Percentiles rank a stretch among this genome's conserved stretches.
Conservation (phyloP, 2,329 filamentous ascomycete genomes). For the Alternaria atra region DNA sequence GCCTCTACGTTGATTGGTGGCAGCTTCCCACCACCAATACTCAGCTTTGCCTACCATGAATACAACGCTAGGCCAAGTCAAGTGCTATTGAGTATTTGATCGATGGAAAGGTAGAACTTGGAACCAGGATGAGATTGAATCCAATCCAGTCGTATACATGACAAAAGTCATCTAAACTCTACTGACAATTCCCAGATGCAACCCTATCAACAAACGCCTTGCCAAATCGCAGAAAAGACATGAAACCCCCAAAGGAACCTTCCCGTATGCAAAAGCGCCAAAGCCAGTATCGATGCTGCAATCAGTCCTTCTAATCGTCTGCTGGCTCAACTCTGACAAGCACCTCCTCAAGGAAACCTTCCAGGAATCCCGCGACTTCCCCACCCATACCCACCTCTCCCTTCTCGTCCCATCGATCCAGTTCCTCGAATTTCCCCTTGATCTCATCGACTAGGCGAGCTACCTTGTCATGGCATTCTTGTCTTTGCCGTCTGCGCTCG, state of each 20-base stretch:
- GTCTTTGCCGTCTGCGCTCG: slow-evolving; percentile 46
- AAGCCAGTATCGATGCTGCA: neutral
- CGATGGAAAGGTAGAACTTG: neutral
- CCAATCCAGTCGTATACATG: neutral
- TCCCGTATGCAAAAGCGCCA: slow-evolving; percentile 1
- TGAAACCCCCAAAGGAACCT: neutral
- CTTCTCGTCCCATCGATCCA: slow-evolving; percentile 86
- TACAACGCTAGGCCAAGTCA: neutral
- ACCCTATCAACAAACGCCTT: slow-evolving; percentile 8
- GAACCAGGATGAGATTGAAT: neutral
- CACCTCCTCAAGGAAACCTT: slow-evolving; percentile 93
- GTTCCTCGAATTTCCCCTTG: slow-evolving; percentile 83
- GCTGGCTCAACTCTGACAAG: slow-evolving; percentile 89
- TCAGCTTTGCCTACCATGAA: neutral
- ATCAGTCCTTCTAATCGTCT: slow-evolving; percentile 63
- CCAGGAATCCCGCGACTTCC: slow-evolving; percentile 86
- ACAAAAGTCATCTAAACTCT: neutral
- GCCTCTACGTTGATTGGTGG: slow-evolving; percentile 19
- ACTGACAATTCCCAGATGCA: neutral
- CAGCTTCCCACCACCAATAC: neutral
- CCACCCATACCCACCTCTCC: slow-evolving; percentile 94
- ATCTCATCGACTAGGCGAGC: slow-evolving; percentile 83
- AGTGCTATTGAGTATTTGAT: neutral
- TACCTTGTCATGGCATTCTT: slow-evolving; percentile 81
- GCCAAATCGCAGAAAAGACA: slow-evolving; percentile 6